Conservation (phyloP, 768 basidiomycete genomes). For the Mycena filopes region DNA sequence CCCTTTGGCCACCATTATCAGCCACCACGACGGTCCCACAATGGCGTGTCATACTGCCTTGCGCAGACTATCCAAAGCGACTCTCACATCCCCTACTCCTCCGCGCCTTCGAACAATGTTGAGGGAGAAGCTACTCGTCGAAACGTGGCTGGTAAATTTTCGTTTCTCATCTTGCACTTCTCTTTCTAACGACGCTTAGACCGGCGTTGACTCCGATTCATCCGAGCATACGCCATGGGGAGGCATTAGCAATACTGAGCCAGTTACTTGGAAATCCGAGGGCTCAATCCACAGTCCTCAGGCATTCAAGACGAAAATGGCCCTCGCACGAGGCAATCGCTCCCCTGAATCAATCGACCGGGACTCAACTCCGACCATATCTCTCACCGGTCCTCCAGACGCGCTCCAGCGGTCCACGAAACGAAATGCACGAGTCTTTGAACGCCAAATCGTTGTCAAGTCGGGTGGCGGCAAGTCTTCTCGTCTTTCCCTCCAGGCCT, state of each 20-base stretch:
- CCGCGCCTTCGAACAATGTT: constrained; percentile 51
- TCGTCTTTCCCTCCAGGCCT: constrained; percentile 47
- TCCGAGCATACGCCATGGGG: constrained; percentile 56
- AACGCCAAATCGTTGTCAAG: constrained; percentile 46
- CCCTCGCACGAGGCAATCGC: constrained; percentile 24
- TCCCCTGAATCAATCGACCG: constrained; percentile 7
- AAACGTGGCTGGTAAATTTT: constrained; percentile 52
- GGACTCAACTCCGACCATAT: constrained; percentile 22
- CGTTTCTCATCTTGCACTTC: not conserved
- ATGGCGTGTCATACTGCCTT: constrained; percentile 35
- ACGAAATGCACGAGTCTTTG: constrained; percentile 47
- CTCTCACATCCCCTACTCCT: constrained; percentile 49
- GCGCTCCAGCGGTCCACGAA: constrained; percentile 28
- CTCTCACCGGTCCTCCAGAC: constrained; percentile 1
- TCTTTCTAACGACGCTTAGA: constrained; percentile 29
- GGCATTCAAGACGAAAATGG: constrained; percentile 39
- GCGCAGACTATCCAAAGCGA: constrained; percentile 30
- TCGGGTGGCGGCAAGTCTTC: constrained; percentile 39
- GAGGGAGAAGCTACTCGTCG: constrained; percentile 51
- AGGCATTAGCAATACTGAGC: constrained; percentile 32
- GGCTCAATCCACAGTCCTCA: constrained; percentile 51
- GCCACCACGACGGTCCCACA: constrained; percentile 43
- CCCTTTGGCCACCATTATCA: constrained; percentile 41
- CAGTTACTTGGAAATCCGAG: constrained; percentile 50
- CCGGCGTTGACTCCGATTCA: constrained; percentile 40